These are phyloP conservation scores for Diaporthe eres DNA, from an alignment of 2,329 filamentous ascomycete genomes.

Conservation along the genomic window DNA sequence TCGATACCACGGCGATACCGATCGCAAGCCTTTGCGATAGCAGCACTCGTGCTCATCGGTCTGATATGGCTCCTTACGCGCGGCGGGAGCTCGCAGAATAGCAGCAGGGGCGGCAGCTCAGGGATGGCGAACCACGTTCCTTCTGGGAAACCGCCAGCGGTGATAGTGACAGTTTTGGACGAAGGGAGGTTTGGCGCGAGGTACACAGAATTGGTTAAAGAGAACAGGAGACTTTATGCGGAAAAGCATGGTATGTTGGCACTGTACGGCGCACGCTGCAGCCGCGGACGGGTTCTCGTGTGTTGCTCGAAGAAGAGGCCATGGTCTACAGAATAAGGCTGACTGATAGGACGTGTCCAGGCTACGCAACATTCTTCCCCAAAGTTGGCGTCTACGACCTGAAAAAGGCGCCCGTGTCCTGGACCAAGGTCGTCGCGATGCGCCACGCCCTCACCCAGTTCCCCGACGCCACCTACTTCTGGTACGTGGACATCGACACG, in stretches of 20 bases:
- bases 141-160: slow-evolving; percentile 72
- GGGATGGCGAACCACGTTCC: slow-evolving; percentile 51
- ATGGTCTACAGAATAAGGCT: slow-evolving; percentile 65
- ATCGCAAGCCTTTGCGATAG: slow-evolving; percentile 70
- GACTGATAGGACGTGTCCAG: slow-evolving; percentile 78
- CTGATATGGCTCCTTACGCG: slow-evolving; percentile 73
- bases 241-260: slow-evolving; percentile 80
- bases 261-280: no score
- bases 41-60: slow-evolving; percentile 67
- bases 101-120: slow-evolving; percentile 37
- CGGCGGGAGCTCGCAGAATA: slow-evolving; percentile 48
- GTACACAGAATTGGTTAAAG: slow-evolving; percentile 81
- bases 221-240: slow-evolving; percentile 90
- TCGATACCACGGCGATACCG: slow-evolving; percentile 68
- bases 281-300: not conserved
- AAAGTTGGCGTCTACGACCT: slow-evolving; percentile 83
- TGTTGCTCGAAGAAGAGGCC: not conserved
- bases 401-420: slow-evolving; percentile 70
- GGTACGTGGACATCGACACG: slow-evolving; percentile 87
- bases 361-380: slow-evolving; percentile 89
- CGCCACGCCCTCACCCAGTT: slow-evolving; percentile 89
- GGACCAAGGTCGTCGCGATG: slow-evolving; percentile 86
- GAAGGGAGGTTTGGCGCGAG: slow-evolving; percentile 72
- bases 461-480: slow-evolving; percentile 84
- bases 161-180: slow-evolving; percentile 90